Conservation (phyloP, 106 monocot species). For the Apostasia shenzhenica region DNA sequence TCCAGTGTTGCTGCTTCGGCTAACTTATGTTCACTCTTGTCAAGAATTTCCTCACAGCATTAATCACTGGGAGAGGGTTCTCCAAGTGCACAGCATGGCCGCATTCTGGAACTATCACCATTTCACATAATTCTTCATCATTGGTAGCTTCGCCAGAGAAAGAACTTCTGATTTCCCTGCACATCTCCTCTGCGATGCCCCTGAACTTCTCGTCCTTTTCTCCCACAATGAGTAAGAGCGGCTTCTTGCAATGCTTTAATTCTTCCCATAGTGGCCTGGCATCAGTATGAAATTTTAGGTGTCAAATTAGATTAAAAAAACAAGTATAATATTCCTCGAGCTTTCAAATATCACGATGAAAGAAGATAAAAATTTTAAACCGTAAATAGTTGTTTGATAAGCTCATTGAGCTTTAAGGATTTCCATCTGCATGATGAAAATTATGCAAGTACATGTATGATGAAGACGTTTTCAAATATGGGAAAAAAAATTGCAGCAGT, state of each 20-base stretch:
- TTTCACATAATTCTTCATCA: conserved; percentile 23
- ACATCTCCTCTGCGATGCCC: conserved; percentile 59
- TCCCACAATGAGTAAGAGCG: conserved; percentile 64
- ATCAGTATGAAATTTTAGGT: conserved; percentile 1
- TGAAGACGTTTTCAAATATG: too few species aligned
- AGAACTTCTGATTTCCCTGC: conserved; percentile 16
- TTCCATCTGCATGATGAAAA: too few species aligned
- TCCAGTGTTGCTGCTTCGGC: too few species aligned
- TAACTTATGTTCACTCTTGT: conserved; percentile 6
- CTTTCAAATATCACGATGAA: neutral
- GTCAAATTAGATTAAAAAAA: neutral
- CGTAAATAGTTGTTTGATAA: too few species aligned
- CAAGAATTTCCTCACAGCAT: conserved; percentile 69
- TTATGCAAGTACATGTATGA: too few species aligned
- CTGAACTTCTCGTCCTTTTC: conserved; percentile 74
- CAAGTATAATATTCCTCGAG: neutral
- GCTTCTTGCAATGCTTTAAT: conserved; percentile 41
- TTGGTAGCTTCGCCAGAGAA: neutral
- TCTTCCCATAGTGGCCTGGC: conserved; percentile 83
- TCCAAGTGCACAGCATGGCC: conserved; percentile 93
- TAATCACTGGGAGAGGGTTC: conserved; percentile 73
- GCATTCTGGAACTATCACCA: conserved; percentile 45
- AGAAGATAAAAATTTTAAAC: too few species aligned
- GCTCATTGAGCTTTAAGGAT: too few species aligned
- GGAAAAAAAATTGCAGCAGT: too few species aligned